Evolutionary conservation across 768 basidiomycete species (phyloP), one percentile per base, ranked within the genome.

Genomic region (Pulveroboletus sp.): DNA sequence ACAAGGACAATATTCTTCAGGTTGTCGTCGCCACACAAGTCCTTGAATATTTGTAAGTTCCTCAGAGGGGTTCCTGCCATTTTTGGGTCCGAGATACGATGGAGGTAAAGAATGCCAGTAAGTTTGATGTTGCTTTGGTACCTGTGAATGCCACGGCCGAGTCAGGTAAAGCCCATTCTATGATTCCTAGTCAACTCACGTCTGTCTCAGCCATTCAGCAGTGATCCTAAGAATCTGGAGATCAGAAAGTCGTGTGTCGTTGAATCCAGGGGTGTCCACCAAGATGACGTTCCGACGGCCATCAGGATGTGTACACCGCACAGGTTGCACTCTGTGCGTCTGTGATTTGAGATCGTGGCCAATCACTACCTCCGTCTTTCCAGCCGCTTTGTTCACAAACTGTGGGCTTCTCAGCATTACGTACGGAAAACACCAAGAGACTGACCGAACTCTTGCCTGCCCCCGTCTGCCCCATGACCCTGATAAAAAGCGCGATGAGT

Each of bases 381-480:
- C 52, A 33, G 44, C 27, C 6, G 35, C 47, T 9, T 2, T 19
- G 50, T 52, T 59, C 23, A 60, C 36, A 19, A 59, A 59, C 58
- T 59, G 12, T 21, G 2, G 20, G 29, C 10, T 7, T 16, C n/a
- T 49, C 19, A 38, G 31, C n/a, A 13, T 12, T 10, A 0, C 14
- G 10, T 2, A 4, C 34, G 11, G 17, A 20, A 21, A 6, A 16
- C 6, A 2, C 3, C 5, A 14, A 40, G 16, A 17, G 12, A 56
- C 58, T 52, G 39, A 56, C 57, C 4, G 58, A 60, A 38, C 57
- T 58, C 34, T 59, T 58, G 2, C 57, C 57, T 5, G 34, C 34
- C 4, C 57, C 53, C 5, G 57, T 58, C 16, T 37, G 34, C 6
- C 57, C 57, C 57, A 58, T 58, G 13, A 58, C 47, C 19, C 57